A percentile compares a stretch with the other conserved stretches of the same genome.
phyloP scores from a whole-genome alignment of 2,329 filamentous ascomycete genomes.

The Blastomyces silverae region DNA sequence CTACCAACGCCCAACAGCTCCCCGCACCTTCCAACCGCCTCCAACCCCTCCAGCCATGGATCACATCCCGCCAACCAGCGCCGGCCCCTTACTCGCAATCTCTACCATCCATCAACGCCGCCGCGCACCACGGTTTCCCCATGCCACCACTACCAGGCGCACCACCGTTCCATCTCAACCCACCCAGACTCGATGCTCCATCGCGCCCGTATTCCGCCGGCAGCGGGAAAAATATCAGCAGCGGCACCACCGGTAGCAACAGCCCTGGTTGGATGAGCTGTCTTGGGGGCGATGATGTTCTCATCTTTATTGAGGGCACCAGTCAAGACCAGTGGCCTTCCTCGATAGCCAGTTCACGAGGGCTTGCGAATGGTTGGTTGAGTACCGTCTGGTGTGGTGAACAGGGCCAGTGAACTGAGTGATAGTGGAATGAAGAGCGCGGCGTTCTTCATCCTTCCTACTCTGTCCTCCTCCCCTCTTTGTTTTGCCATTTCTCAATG shows the following conservation, averaged over 20 bases:
- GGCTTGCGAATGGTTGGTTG: conserved; percentile 17
- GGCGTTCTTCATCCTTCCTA: background rate
- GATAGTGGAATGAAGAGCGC: too few relatives aligned
- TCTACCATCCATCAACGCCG: conserved; percentile 33
- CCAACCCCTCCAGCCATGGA: conserved; percentile 39
- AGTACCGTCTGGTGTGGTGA: conserved; percentile 15
- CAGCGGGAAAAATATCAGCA: background rate
- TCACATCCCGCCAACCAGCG: conserved; percentile 29
- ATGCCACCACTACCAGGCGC: conserved; percentile 21
- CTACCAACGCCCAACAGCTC: conserved; percentile 18
- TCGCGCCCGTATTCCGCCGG: conserved; percentile 9
- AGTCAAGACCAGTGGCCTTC: conserved; percentile 18
- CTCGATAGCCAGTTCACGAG: background rate
- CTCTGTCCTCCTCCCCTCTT: background rate
- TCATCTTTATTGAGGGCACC: conserved; percentile 20
- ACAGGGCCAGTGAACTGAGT: background rate
- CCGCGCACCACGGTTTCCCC: conserved; percentile 32
- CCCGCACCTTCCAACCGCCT: conserved; percentile 32
- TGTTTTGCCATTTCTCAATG: background rate
- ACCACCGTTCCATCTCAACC: conserved; percentile 10
- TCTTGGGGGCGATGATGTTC: conserved; percentile 21
- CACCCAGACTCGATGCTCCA: conserved; percentile 9
- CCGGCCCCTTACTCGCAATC: conserved; percentile 6
- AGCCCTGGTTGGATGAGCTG: conserved; percentile 15
- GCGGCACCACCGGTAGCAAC: background rate